Base-by-base conservation (phyloP, 192 early-diverging fungal species). In the Polychytrium aggregatum region DNA sequence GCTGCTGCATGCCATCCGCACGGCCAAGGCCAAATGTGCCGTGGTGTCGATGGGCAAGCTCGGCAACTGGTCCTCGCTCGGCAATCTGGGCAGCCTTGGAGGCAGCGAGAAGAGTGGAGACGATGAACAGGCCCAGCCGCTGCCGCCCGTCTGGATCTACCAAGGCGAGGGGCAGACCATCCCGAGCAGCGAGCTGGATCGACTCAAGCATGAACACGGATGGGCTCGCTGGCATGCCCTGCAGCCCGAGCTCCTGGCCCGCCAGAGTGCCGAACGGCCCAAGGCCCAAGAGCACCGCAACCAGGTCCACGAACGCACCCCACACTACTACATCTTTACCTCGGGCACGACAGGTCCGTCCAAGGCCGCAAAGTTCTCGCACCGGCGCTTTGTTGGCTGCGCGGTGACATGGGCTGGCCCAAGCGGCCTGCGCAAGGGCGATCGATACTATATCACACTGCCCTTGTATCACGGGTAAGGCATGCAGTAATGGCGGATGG, bases 351-450 rank as follows among this genome's bases (percentile, higher is more conserved):
- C 53, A 6, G 53, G 53, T 41, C 47, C 50, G 9, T 53, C 53
- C 8, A 55, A 55, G 56, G 53, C 53, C 5, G 53, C 53, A 2
- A 52, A 52, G 50, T 52, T 52, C 40, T 52, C 50, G 16, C 50
- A 52, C 34, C 7, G 38, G 18, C n/a, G 50, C 13, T 52, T 52
- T 28, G 27, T 52, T 29, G 50, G 50, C 18, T 46, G 46, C 48
- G 50, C 41, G 3, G 31, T 52, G 5, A 52, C 50, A 9, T 52
- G 50, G 50, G 50, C 50, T 26, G 50, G 34, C n/a, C 50, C 50
- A 2, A 34, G 29, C 21, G 28, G 41, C 14, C 24, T 52, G 7
- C 5, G 13, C 8, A 31, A 9, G 48, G 50, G 50, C 29, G 50
- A 52, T 28, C 39, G 38, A 8, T 52, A 44, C 50, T 52, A 52